Evolutionary conservation across 495 filamentous ascomycete genomes (phyloP).

Genomic region (Penicillium longicatenatum): DNA sequence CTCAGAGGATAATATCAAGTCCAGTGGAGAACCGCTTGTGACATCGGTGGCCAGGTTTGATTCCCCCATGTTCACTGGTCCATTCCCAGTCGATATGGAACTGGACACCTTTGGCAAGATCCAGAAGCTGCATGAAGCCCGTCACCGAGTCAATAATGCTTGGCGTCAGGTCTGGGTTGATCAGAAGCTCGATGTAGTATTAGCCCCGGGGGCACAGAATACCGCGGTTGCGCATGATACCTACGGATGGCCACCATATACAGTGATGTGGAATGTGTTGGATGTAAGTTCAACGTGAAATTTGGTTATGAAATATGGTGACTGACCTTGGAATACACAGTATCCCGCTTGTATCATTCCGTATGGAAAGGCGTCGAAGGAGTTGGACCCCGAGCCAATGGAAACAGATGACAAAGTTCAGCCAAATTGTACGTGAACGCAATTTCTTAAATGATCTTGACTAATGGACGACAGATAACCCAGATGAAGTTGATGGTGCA

Average conservation of each 20-base stretch:
- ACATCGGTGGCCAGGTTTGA: slow-evolving; percentile 19
- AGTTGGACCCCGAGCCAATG: slow-evolving; percentile 39
- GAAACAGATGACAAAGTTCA: slow-evolving; percentile 25
- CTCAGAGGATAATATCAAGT: slow-evolving; percentile 22
- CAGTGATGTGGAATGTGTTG: slow-evolving; percentile 51
- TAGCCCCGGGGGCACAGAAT: slow-evolving; percentile 48
- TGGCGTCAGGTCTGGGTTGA: slow-evolving; percentile 32
- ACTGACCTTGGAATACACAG: slow-evolving; percentile 16
- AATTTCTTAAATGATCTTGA: background rate
- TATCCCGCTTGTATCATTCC: slow-evolving; percentile 41
- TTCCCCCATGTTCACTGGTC: slow-evolving; percentile 24
- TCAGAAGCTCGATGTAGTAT: slow-evolving; percentile 44
- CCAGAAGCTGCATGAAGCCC: slow-evolving; percentile 22
- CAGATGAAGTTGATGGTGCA: slow-evolving; percentile 35
- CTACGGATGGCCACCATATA: slow-evolving; percentile 49
- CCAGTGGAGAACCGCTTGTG: slow-evolving; percentile 33
- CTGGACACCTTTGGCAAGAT: slow-evolving; percentile 21
- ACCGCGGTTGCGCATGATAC: slow-evolving; percentile 52
- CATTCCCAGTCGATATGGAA: slow-evolving; percentile 30
- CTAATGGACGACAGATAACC: slow-evolving; percentile 29
- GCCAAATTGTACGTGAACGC: slow-evolving; percentile 35
- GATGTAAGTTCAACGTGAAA: slow-evolving; percentile 41
- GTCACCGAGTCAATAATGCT: slow-evolving; percentile 11
- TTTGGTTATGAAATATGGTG: no score
- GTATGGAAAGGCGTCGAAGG: slow-evolving; percentile 32